A percentile compares a stretch with the other conserved stretches of the same genome.
These are phyloP conservation scores for Pestalotiopsis sp. DNA, from an alignment of 2,329 filamentous ascomycete genomes.

Conservation along the genomic window DNA sequence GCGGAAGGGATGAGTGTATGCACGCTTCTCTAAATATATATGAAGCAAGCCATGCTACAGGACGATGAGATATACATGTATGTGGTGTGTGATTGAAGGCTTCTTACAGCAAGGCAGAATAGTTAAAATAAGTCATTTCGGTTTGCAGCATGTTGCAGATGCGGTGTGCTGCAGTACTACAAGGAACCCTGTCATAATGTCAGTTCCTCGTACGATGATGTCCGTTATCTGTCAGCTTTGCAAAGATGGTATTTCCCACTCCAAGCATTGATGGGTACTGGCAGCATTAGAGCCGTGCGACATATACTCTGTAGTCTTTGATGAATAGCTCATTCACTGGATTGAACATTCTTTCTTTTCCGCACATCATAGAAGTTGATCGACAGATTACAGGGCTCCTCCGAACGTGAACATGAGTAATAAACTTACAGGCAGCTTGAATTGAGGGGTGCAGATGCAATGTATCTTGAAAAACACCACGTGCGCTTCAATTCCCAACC, in stretches of 20 bases:
- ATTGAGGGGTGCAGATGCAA: neutral
- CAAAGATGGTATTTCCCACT: too few relatives aligned
- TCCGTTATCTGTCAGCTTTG: neutral
- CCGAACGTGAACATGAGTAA: neutral
- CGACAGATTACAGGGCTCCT: neutral
- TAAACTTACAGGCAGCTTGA: neutral
- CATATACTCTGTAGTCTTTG: too few relatives aligned
- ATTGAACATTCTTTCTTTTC: too few relatives aligned
- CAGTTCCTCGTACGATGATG: neutral
- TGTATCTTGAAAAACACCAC: neutral
- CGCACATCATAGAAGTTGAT: neutral
- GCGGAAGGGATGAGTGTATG: neutral
- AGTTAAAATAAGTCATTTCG: conserved; percentile 1
- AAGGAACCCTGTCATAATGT: neutral
- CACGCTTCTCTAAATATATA: neutral
- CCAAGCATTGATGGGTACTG: too few relatives aligned
- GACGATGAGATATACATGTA: neutral
- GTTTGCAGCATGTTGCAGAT: conserved; percentile 3
- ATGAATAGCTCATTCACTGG: neutral
- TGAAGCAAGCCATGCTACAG: neutral
- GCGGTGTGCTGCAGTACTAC: neutral
- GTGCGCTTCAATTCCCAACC: neutral
- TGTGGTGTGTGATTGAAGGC: neutral
- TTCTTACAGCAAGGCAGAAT: neutral
- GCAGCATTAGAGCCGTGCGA: too few relatives aligned